Base-by-base conservation (phyloP, 345 rosid species). In the Pelargonium nanum region DNA sequence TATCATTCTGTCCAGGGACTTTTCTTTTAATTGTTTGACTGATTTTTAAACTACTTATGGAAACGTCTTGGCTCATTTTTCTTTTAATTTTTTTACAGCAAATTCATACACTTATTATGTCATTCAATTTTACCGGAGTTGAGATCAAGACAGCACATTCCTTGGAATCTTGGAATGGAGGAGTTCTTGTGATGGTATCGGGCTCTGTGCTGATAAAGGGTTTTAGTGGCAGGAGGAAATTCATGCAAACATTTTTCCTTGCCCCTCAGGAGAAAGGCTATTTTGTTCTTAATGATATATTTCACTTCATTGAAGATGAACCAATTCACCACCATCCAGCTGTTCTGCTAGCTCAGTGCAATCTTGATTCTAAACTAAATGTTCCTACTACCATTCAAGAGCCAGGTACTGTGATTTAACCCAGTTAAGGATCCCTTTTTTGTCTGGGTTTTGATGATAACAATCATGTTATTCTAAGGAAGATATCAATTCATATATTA, bases 251-350 rank as follows among this genome's bases (percentile, higher is more conserved):
- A 0, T 82, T 86, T 70, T 86, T 84, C 68, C 83, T 86, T 65
- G 89, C 89, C 55, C 89, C 94, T 56, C 94, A 86, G 62, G 84
- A 82, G 70, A 82, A 73, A 65, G 89, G 89, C 24, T 84, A 64
- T 62, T 84, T 78, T 72, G 80, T 86, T 69, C 84, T 86, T 22
- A 86, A 80, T 70, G 89, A 84, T 66, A 77, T 86, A 52, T 86
- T 84, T 67, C 85, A 77, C 67, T 82, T 78, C 60, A 48, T 78
- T 24, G 83, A 82, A 26, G 87, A 80, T 24, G 84, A 77, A 51
- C 68, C 59, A n/a, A 48, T 77, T 65, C 72, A 72, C 65, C 89
- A 77, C 44, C 87, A 75, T 73, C 81, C 81, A 44, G 79, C 89
- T 20, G 67, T 70, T 71, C 56, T 80, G 16, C 73, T 81, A 64